Base-by-base conservation (phyloP, 208 protist genomes). In the Wallacemonas sp. region DNA sequence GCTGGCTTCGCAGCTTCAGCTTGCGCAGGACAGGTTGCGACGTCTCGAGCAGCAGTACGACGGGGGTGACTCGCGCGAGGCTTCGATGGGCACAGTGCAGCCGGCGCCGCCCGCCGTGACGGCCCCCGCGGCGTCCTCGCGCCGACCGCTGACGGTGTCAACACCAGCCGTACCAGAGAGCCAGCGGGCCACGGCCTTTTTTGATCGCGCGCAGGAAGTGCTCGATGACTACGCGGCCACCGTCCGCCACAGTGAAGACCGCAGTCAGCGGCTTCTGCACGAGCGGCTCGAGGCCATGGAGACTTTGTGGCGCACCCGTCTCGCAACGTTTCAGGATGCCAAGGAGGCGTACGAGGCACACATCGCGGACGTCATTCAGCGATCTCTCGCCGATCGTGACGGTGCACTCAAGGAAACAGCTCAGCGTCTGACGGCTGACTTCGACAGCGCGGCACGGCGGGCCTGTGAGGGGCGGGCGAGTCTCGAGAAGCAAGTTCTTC, bases 201-300 rank as follows among this genome's bases (percentile, higher is more conserved):
- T 83, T 39, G 54, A 61, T 17, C 63, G 71, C 13, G 77, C 66
- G 15, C 75, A 76, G 63, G 63, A 68, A 42, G 73, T 64, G 0
- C 75, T 79, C 48, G 62, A 52, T 6, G 68, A 79, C 46, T 83
- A 83, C 53, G 72, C 76, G 45, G 38, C 66, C 26, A 66, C 66
- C 19, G 72, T 79, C 21, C 59, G 72, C 4, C 45, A 58, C 21
- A 52, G 52, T 17, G 77, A 83, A 41, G 52, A 67, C 30, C 50
- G 50, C 48, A 79, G 63, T 65, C 44, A 73, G 12, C 52, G 45
- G 3, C 63, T 68, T 27, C 63, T 83, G 17, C 34, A 55, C 19
- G 63, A 76, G 10, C 68, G 73, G 36, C 76, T 83, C 55, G 68
- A 83, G 30, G 44, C 46, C 10, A 76, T 83, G 58, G 73, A 76